Percentiles rank a stretch among this genome's conserved stretches.
Evolutionary conservation across 2,329 filamentous ascomycete genomes (phyloP).

Genomic region (Pseudocercospora vitis): DNA sequence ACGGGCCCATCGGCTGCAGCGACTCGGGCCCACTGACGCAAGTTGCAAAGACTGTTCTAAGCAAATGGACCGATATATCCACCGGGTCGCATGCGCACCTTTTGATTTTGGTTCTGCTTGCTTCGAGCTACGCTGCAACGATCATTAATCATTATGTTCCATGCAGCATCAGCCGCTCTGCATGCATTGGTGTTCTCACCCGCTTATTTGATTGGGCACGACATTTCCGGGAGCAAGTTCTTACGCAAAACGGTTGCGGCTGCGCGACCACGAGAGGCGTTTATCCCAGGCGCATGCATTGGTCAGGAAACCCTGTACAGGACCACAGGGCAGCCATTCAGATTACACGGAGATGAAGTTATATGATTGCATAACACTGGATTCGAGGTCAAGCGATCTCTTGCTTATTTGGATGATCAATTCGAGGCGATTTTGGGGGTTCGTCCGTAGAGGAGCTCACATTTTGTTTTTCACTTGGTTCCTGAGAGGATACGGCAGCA

Average conservation of each 20-base stretch:
- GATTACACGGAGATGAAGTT: not conserved
- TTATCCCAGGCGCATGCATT: not conserved
- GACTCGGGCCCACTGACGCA: not conserved
- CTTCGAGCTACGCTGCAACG: too few species aligned
- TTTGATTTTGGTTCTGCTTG: too few species aligned
- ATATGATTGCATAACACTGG: not conserved
- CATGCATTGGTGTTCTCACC: too few species aligned
- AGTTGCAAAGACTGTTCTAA: slow-evolving; percentile 9
- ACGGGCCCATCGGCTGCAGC: not conserved
- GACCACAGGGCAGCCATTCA: not conserved
- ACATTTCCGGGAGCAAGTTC: not conserved
- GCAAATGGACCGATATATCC: slow-evolving; percentile 5
- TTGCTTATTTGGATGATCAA: too few species aligned
- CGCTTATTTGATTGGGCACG: not conserved
- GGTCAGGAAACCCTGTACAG: not conserved
- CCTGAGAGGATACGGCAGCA: slow-evolving; percentile 4
- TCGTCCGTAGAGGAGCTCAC: too few species aligned
- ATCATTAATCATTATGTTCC: too few species aligned
- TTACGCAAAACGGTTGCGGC: slow-evolving; percentile 1
- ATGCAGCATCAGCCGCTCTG: not conserved
- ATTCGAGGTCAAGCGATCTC: not conserved
- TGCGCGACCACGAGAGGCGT: not conserved
- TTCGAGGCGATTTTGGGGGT: too few species aligned
- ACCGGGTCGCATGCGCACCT: too few species aligned
- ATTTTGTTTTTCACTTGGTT: too few species aligned